Evolutionary conservation across 768 basidiomycete genomes (phyloP), one percentile per base, ranked within the genome.

Genomic region (Chalciporus sphaerocephalus): DNA sequence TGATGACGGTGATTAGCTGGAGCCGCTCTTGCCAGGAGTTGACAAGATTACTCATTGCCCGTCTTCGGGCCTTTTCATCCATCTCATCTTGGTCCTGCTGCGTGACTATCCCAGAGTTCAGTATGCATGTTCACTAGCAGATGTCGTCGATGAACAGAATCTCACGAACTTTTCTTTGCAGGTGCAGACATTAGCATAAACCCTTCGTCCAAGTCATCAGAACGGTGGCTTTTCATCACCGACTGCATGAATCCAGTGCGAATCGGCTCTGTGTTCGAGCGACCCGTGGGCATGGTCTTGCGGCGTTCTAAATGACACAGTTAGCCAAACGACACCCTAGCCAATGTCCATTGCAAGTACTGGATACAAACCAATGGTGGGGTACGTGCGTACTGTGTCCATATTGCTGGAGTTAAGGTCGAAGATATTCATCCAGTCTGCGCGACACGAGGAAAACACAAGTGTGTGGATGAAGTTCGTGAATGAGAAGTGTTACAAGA

Each of bases 1-100:
- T 79, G 40, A 81, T 79, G 25, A 83, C 71, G 32, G 71, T 75
- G 59, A 83, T 80, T 10, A 82, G 64, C 61, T 81, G 78, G 34
- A 82, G 68, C 33, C 80, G 68, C 47, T 82, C 80, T 69, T 78
- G 74, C 81, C 81, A 83, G 4, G 77, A 76, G 52, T 74, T 72
- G n/a, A 79, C 69, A 3, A 81, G 68, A 33, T 78, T 74, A 39
- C 61, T 71, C 66, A 74, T 67, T 3, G 74, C 77, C 40, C 71
- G 68, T 51, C 64, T 66, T 30, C 69, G 64, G 11, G 69, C 70
- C 46, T 69, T 60, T 7, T 74, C 74, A 46, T 82, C 81, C 20
- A 57, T 62, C 7, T 66, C 52, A 50, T 81, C 66, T 51, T 81
- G 79, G 1, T 78, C 72, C 40, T 69, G 62, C 47, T 80, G 78